phyloP scores from a whole-genome alignment of 345 rosid species.

The Euclidium syriacum region DNA sequence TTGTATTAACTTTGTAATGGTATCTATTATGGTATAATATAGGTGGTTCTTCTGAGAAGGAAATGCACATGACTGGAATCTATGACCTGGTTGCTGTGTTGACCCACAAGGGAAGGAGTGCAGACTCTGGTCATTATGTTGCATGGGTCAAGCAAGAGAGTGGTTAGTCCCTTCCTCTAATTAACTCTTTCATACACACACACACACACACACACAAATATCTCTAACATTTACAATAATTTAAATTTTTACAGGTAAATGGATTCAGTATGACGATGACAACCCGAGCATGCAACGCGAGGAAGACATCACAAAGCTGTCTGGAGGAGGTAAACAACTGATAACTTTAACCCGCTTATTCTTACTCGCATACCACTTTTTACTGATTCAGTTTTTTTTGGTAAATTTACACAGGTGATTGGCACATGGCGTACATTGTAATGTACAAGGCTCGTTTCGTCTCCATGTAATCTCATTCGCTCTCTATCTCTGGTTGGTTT shows the following conservation, averaged over 20 bases:
- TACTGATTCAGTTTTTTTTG: neutral
- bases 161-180: slow-evolving; percentile 40
- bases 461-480: slow-evolving; percentile 41
- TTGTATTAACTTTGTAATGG: too few relatives aligned
- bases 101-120: slow-evolving; percentile 97
- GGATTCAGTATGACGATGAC: slow-evolving; percentile 87
- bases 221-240: neutral
- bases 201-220: neutral
- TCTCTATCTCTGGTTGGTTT: neutral
- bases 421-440: slow-evolving; percentile 99
- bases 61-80: slow-evolving; percentile 63
- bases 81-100: slow-evolving; percentile 88
- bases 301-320: slow-evolving; percentile 84
- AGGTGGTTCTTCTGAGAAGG: slow-evolving; percentile 49
- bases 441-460: slow-evolving; percentile 91
- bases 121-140: slow-evolving; percentile 95
- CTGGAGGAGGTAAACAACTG: slow-evolving; percentile 86
- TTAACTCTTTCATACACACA: neutral
- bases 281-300: slow-evolving; percentile 73
- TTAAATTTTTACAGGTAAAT: slow-evolving; percentile 52
- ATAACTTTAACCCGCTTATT: neutral
- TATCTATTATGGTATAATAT: too few relatives aligned
- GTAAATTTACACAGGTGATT: slow-evolving; percentile 61
- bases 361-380: neutral
- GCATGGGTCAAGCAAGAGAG: slow-evolving; percentile 98